A percentile compares a stretch with the other conserved stretches of the same genome.
Evolutionary conservation across 257 asterid genomes (phyloP).

Genomic region (Verbascum thapsus): DNA sequence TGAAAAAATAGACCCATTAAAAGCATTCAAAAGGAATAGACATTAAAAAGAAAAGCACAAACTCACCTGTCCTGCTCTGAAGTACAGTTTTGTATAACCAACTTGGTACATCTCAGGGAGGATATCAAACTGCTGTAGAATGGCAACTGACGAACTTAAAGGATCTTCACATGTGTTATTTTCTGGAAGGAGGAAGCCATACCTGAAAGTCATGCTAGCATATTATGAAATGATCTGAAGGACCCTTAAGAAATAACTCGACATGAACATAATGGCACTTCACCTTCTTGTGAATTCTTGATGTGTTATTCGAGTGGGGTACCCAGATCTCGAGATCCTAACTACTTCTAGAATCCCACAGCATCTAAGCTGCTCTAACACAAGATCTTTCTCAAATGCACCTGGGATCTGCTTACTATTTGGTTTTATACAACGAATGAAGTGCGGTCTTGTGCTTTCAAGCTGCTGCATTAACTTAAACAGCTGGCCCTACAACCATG

Average conservation of each 20-base stretch:
- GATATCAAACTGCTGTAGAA: constrained; percentile 49
- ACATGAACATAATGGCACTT: constrained; percentile 24
- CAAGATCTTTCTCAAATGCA: constrained; percentile 67
- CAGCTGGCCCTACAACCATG: constrained; percentile 67
- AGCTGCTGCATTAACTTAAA: constrained; percentile 86
- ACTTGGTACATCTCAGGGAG: constrained; percentile 55
- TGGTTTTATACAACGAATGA: constrained; percentile 90
- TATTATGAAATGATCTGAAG: constrained; percentile 26
- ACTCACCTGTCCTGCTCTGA: constrained; percentile 52
- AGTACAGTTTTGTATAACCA: constrained; percentile 47
- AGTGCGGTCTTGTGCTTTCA: constrained; percentile 84
- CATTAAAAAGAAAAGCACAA: neutral
- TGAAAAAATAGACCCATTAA: constrained; percentile 7
- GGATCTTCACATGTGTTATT: constrained; percentile 59
- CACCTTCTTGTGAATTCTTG: constrained; percentile 88
- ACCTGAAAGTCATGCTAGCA: constrained; percentile 58
- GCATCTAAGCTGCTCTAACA: constrained; percentile 75
- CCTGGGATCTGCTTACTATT: constrained; percentile 77
- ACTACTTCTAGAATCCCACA: constrained; percentile 86
- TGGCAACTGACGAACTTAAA: constrained; percentile 46
- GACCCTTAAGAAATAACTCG: constrained; percentile 24
- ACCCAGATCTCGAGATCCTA: constrained; percentile 85
- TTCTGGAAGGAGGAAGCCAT: constrained; percentile 64
- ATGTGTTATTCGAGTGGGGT: constrained; percentile 81
- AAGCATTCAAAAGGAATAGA: constrained; percentile 5